phyloP scores from a whole-genome alignment of 176 grass and related monocot species.

The Rhynchospora pubera region DNA sequence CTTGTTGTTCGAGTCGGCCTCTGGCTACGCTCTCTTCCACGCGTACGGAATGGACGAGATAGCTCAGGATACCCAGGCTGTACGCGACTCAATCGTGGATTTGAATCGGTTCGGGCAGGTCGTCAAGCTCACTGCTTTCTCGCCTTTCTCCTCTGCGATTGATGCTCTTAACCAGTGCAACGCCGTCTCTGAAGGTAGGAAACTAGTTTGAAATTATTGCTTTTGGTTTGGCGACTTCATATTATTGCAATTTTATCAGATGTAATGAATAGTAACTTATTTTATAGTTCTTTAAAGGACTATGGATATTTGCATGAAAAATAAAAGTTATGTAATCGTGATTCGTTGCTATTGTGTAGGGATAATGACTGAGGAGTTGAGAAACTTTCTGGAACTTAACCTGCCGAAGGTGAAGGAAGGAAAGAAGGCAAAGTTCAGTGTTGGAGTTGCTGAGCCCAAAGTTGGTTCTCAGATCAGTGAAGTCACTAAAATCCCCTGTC shows the following conservation, averaged over 20 bases:
- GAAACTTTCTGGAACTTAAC: constrained; percentile 79
- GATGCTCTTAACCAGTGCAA: constrained; percentile 88
- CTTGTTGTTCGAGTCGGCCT: constrained; percentile 71
- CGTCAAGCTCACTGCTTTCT: constrained; percentile 81
- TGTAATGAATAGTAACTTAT: background rate
- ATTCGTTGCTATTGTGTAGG: constrained; percentile 22
- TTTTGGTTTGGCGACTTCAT: background rate
- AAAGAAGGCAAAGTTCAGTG: constrained; percentile 83
- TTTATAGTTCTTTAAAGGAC: background rate
- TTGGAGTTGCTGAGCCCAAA: constrained; percentile 79
- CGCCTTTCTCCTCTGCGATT: constrained; percentile 63
- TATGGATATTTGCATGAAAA: background rate
- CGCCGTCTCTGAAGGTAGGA: constrained; percentile 64
- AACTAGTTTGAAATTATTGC: background rate
- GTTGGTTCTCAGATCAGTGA: constrained; percentile 79
- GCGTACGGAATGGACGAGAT: constrained; percentile 79
- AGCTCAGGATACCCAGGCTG: constrained; percentile 64
- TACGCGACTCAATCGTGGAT: constrained; percentile 59
- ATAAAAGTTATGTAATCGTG: too few relatives aligned
- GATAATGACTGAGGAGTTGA: constrained; percentile 79
- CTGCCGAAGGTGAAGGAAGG: constrained; percentile 70
- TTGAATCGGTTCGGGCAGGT: constrained; percentile 79
- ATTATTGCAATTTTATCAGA: background rate
- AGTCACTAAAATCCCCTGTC: constrained; percentile 67
- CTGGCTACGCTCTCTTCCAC: constrained; percentile 67